Percentiles rank a stretch among this genome's conserved stretches.
Evolutionary conservation across 2,329 filamentous ascomycete species (phyloP).

Genomic region (Colletotrichum incanum): DNA sequence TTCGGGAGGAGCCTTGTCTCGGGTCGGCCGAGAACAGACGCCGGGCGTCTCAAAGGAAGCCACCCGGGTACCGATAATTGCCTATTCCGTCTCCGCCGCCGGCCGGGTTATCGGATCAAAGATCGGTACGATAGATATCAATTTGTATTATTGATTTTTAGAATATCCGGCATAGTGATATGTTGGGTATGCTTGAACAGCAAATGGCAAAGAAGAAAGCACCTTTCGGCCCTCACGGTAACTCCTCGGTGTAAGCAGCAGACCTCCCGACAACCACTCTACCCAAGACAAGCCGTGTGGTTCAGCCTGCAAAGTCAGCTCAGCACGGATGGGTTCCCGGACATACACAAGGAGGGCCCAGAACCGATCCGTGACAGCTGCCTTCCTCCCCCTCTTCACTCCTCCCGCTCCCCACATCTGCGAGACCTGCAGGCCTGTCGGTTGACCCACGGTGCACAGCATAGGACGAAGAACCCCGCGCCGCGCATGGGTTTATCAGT

Average conservation of each 20-base stretch:
- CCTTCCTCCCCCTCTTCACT: background rate
- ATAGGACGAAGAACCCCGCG: background rate
- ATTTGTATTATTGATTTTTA: background rate
- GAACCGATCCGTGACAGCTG: background rate
- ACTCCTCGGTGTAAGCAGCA: background rate
- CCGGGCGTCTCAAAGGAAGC: background rate
- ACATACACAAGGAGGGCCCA: background rate
- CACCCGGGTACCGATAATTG: background rate
- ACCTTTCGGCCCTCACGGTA: background rate
- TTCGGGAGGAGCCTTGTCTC: constrained; percentile 2
- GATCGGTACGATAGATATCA: background rate
- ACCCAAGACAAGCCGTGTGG: background rate
- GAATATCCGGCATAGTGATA: background rate
- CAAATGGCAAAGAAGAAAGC: background rate
- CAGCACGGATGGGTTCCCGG: background rate
- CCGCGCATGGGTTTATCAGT: constrained; percentile 10
- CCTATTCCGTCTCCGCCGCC: constrained; percentile 5
- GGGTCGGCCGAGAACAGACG: constrained; percentile 13
- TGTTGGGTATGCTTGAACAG: background rate
- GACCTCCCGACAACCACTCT: background rate
- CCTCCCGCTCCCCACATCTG: constrained; percentile 9
- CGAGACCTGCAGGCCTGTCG: constrained; percentile 23
- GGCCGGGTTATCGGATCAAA: background rate
- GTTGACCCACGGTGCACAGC: constrained; percentile 31
- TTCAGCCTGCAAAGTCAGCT: constrained; percentile 1